These are phyloP conservation scores for Striga hermonthica DNA, from an alignment of 305 asterid genomes.

Conservation along the genomic window DNA sequence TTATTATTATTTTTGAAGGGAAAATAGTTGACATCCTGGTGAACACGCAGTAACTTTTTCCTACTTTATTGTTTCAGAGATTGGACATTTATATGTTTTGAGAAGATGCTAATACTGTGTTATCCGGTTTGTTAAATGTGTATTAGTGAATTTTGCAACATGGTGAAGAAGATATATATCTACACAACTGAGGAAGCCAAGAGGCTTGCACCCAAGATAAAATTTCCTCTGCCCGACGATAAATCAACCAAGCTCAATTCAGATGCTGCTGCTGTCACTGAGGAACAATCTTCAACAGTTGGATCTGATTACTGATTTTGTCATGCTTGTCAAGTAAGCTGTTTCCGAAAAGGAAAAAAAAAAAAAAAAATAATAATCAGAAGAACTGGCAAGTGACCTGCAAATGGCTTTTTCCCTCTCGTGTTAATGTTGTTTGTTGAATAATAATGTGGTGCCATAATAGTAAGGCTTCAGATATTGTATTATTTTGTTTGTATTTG, in stretches of 20 bases:
- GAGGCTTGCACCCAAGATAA: slow-evolving; percentile 73
- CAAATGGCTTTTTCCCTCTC: too few relatives aligned
- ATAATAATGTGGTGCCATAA: too few relatives aligned
- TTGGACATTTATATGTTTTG: not conserved
- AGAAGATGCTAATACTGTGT: slow-evolving; percentile 12
- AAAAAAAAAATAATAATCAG: too few relatives aligned
- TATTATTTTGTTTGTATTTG: too few relatives aligned
- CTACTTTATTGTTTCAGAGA: too few relatives aligned
- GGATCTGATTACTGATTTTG: slow-evolving; percentile 44
- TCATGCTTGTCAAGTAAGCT: slow-evolving; percentile 26
- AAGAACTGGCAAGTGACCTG: too few relatives aligned
- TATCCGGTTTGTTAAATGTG: slow-evolving; percentile 10
- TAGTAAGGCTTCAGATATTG: too few relatives aligned
- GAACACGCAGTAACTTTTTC: too few relatives aligned
- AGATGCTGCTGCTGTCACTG: slow-evolving; percentile 49
- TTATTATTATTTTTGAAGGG: not conserved
- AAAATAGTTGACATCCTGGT: not conserved
- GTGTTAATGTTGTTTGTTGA: too few relatives aligned
- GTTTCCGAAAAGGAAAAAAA: not conserved
- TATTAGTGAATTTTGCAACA: slow-evolving; percentile 57
- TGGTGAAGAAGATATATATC: slow-evolving; percentile 59
- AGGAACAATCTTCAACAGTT: slow-evolving; percentile 55
- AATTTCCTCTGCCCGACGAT: slow-evolving; percentile 51
- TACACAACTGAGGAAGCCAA: slow-evolving; percentile 79
- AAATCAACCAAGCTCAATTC: slow-evolving; percentile 45